Evolutionary conservation across 495 filamentous ascomycete species (phyloP).

Genomic region (Hypoxylon subgilvum): DNA sequence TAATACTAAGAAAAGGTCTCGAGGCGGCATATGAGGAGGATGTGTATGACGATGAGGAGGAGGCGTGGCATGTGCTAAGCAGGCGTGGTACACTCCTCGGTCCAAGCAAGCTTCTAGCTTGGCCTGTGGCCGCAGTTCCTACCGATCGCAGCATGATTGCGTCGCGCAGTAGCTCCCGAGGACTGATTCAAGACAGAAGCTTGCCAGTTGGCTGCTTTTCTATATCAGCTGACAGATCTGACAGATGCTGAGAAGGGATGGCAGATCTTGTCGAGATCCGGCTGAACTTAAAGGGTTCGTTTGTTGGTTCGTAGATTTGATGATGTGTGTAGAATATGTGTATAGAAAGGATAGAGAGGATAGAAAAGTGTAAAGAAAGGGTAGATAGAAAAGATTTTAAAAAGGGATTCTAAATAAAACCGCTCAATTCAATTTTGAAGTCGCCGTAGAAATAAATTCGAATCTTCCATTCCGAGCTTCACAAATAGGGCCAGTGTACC

Average conservation of each 20-base stretch:
- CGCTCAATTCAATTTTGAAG: slow-evolving; percentile 21
- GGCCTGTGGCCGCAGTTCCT: slow-evolving; percentile 48
- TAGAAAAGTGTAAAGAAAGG: background rate
- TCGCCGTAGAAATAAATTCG: slow-evolving; percentile 4
- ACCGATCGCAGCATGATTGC: slow-evolving; percentile 54
- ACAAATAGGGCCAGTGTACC: too few relatives aligned
- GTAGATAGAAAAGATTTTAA: slow-evolving; percentile 12
- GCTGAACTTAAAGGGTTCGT: slow-evolving; percentile 10
- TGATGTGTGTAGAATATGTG: background rate
- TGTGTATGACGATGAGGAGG: slow-evolving; percentile 30
- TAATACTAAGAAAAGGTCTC: slow-evolving; percentile 22
- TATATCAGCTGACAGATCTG: slow-evolving; percentile 21
- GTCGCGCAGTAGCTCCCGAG: slow-evolving; percentile 26
- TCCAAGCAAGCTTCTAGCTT: slow-evolving; percentile 42
- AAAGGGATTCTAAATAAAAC: slow-evolving; percentile 1
- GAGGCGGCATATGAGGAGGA: slow-evolving; percentile 29
- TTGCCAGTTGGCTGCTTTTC: slow-evolving; percentile 24
- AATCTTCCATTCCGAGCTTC: slow-evolving; percentile 1
- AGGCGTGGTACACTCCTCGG: slow-evolving; percentile 50
- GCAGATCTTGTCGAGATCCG: slow-evolving; percentile 12
- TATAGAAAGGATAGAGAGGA: slow-evolving; percentile 1
- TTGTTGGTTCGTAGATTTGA: background rate
- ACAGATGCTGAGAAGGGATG: slow-evolving; percentile 1
- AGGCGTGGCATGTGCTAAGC: slow-evolving; percentile 49
- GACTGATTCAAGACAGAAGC: slow-evolving; percentile 16